phyloP scores from a whole-genome alignment of 345 rosid genomes.

The Citrus mangshanensis region DNA sequence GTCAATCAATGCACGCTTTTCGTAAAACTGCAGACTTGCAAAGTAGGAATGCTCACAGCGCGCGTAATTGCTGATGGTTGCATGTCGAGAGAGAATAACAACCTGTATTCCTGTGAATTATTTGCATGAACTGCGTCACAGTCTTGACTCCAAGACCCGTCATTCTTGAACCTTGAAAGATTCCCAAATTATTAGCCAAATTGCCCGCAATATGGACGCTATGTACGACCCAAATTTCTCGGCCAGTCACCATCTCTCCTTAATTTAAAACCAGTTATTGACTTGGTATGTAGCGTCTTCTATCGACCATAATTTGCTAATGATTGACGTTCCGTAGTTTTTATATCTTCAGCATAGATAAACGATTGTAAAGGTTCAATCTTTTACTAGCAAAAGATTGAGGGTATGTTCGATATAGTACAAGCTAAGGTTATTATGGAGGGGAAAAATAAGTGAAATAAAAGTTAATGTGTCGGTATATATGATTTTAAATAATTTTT shows the following conservation, averaged over 20 bases:
- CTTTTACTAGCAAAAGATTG: background rate
- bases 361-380: too few relatives aligned
- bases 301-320: background rate
- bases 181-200: background rate
- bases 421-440: too few relatives aligned
- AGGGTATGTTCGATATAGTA: background rate
- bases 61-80: too few relatives aligned
- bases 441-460: too few relatives aligned
- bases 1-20: too few relatives aligned
- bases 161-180: slow-evolving; percentile 5
- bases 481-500: too few relatives aligned
- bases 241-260: slow-evolving; percentile 21
- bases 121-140: background rate
- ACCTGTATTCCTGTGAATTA: background rate
- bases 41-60: too few relatives aligned
- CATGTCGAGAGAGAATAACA: too few relatives aligned
- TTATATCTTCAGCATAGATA: too few relatives aligned
- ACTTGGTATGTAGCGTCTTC: background rate
- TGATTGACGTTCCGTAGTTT: background rate
- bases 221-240: slow-evolving; percentile 15
- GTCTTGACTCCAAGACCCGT: slow-evolving; percentile 16
- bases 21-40: too few relatives aligned
- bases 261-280: background rate
- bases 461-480: too few relatives aligned
- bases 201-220: too few relatives aligned